Conservation (phyloP, 2,329 filamentous ascomycete genomes). For the Alternaria gansuensis region DNA sequence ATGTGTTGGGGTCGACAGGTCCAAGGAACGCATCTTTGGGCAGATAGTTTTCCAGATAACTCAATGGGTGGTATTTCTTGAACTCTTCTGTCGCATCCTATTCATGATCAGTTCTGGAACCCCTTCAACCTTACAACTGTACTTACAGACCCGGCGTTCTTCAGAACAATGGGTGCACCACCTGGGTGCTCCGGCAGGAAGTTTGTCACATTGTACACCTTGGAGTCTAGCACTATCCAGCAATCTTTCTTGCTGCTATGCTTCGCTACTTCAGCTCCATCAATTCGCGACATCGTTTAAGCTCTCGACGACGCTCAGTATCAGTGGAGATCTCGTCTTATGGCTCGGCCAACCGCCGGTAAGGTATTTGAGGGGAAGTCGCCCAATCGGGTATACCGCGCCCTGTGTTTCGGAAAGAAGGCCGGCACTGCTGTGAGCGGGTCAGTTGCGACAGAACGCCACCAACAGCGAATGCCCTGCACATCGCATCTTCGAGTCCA, state of each 20-base stretch:
- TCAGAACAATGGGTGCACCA: conserved; percentile 58
- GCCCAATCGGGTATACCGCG: conserved; percentile 31
- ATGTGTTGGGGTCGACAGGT: conserved; percentile 45
- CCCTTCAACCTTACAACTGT: not conserved
- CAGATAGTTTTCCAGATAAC: conserved; percentile 44
- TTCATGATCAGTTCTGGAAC: conserved; percentile 12
- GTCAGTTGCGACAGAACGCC: conserved; percentile 13
- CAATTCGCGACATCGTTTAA: conserved; percentile 35
- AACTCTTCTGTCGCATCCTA: conserved; percentile 50
- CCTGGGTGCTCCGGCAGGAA: conserved; percentile 70
- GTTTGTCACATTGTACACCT: conserved; percentile 72
- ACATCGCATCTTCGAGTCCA: too few relatives aligned
- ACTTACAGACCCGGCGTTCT: conserved; percentile 56
- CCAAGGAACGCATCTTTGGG: conserved; percentile 40
- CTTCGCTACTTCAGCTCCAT: conserved; percentile 48
- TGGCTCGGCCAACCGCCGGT: conserved; percentile 29
- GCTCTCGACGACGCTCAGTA: not conserved
- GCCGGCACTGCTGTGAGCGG: conserved; percentile 21
- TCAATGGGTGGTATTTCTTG: conserved; percentile 48
- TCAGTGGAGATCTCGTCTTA: conserved; percentile 10
- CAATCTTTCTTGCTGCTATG: conserved; percentile 50
- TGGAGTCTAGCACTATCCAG: conserved; percentile 74
- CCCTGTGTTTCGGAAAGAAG: conserved; percentile 28
- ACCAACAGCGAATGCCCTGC: not conserved
- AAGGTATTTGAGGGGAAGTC: conserved; percentile 37